Evolutionary conservation across 2,329 filamentous ascomycete species (phyloP).

Genomic region (Cercospora citrullina): DNA sequence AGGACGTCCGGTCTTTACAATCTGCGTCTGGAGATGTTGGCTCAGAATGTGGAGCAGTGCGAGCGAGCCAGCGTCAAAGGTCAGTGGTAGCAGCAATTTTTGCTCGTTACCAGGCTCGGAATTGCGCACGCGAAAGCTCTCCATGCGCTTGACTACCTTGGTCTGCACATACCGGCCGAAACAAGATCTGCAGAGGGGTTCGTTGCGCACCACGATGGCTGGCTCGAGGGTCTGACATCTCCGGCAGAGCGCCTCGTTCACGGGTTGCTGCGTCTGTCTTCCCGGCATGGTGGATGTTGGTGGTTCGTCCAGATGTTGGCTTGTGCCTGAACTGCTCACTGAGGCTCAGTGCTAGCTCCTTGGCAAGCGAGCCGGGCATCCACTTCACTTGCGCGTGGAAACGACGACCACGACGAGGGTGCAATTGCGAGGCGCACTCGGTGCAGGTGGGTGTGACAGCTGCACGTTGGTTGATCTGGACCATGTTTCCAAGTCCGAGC

Average conservation of each 20-base stretch:
- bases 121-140: slow-evolving; percentile 59
- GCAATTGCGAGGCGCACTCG: background rate
- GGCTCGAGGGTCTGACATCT: slow-evolving; percentile 57
- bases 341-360: slow-evolving; percentile 1
- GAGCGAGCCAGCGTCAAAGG: slow-evolving; percentile 78
- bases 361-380: background rate
- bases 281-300: slow-evolving; percentile 30
- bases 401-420: background rate
- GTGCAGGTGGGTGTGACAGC: background rate
- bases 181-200: slow-evolving; percentile 67
- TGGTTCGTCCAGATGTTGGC: slow-evolving; percentile 2
- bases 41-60: slow-evolving; percentile 75
- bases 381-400: background rate
- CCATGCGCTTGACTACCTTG: slow-evolving; percentile 79
- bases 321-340: background rate
- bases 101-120: slow-evolving; percentile 47
- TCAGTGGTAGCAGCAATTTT: slow-evolving; percentile 74
- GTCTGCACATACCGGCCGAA: slow-evolving; percentile 74
- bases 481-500: background rate
- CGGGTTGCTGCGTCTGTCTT: slow-evolving; percentile 21
- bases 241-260: slow-evolving; percentile 48
- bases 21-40: slow-evolving; percentile 65
- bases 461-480: background rate
- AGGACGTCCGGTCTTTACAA: slow-evolving; percentile 62
- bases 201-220: slow-evolving; percentile 57